Conservation (phyloP, 441 rosid genomes). For the Pelargonium citronellum region DNA sequence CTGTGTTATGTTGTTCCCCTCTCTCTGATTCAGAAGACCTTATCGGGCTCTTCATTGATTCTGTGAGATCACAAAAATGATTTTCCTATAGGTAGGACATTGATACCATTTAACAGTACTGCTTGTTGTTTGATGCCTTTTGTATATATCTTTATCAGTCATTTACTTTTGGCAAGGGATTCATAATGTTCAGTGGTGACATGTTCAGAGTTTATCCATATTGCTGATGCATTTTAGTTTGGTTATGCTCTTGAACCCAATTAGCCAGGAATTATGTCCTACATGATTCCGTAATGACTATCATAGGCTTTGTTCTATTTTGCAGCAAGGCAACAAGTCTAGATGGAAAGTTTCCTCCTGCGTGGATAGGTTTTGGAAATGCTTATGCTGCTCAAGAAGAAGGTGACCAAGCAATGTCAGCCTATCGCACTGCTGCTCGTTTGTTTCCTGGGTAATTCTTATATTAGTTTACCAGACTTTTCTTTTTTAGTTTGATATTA, state of each 20-base stretch:
- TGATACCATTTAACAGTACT: too few relatives aligned
- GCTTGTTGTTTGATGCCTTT: too few relatives aligned
- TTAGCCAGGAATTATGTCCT: neutral
- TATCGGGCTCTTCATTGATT: too few relatives aligned
- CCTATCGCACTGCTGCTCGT: constrained; percentile 89
- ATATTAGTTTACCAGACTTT: constrained; percentile 4
- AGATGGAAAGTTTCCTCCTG: constrained; percentile 80
- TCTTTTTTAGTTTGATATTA: neutral
- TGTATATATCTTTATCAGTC: neutral
- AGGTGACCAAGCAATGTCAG: constrained; percentile 97
- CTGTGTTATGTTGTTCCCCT: too few relatives aligned
- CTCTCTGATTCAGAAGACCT: too few relatives aligned
- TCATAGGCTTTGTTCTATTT: constrained; percentile 12
- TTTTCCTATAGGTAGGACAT: too few relatives aligned
- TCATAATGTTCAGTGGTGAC: neutral
- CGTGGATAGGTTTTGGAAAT: constrained; percentile 90
- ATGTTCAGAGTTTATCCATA: neutral
- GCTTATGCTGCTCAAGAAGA: constrained; percentile 86
- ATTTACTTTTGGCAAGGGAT: neutral
- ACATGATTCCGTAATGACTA: constrained; percentile 15
- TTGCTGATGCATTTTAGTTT: neutral
- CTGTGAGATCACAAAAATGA: too few relatives aligned
- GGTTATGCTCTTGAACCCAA: constrained; percentile 2
- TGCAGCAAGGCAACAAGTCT: constrained; percentile 80
- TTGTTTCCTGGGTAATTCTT: constrained; percentile 83